Evolutionary conservation across 1,284 basidiomycete species (phyloP).

Genomic region (Leccinum pachyderme): DNA sequence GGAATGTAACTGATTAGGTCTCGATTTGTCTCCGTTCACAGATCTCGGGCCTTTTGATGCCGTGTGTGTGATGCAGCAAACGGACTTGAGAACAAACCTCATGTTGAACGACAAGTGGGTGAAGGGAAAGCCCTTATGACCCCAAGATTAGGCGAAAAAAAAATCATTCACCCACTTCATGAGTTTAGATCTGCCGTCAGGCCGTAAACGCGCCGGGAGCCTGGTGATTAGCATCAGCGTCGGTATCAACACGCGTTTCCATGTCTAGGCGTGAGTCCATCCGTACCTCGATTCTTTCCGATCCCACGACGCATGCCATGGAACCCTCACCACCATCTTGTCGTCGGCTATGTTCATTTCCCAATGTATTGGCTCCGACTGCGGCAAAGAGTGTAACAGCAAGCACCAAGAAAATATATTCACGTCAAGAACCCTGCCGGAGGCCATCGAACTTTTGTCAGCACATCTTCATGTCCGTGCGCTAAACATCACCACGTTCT

Average conservation of each 20-base stretch:
- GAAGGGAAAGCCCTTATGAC: background rate
- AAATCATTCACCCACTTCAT: constrained; percentile 1
- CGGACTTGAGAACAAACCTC: constrained; percentile 7
- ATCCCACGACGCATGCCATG: background rate
- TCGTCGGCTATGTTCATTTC: background rate
- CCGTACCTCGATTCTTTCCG: background rate
- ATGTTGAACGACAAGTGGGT: background rate
- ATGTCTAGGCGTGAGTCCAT: background rate
- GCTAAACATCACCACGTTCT: constrained; percentile 1
- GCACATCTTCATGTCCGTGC: constrained; percentile 2
- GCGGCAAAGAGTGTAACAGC: background rate
- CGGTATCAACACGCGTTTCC: constrained; percentile 12
- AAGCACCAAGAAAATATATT: background rate
- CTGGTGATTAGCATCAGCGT: constrained; percentile 3
- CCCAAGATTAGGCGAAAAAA: constrained; percentile 8
- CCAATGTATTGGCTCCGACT: background rate
- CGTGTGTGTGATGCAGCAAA: background rate
- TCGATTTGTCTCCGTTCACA: background rate
- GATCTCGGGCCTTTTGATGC: constrained; percentile 8
- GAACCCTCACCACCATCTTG: background rate
- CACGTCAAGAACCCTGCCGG: background rate
- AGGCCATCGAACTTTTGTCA: background rate
- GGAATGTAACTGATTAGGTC: background rate
- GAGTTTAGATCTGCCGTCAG: constrained; percentile 2
- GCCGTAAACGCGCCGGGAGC: background rate